Conservation (phyloP, 2,329 filamentous ascomycete genomes). For the Diaporthe eres region DNA sequence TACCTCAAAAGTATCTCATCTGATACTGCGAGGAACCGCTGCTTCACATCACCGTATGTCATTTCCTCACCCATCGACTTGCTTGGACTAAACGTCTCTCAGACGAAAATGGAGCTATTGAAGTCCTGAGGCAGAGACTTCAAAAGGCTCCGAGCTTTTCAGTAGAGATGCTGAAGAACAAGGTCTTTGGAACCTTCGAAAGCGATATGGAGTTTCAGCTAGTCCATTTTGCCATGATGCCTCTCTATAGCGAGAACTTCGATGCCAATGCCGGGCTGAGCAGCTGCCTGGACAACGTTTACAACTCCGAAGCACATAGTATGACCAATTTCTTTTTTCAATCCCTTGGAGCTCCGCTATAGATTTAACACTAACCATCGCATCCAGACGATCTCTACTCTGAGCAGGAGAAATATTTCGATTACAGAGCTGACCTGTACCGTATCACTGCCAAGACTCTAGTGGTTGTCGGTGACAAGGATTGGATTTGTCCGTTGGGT, state of each 20-base stretch:
- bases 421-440: conserved; percentile 51
- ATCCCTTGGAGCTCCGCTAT: too few species aligned
- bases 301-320: conserved; percentile 55
- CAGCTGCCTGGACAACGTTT: conserved; percentile 49
- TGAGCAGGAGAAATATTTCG: conserved; percentile 54
- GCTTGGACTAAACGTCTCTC: background rate
- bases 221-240: conserved; percentile 54
- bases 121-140: conserved; percentile 50
- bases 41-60: conserved; percentile 53
- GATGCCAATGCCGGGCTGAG: conserved; percentile 51
- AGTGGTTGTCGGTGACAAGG: conserved; percentile 54
- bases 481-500: conserved; percentile 58
- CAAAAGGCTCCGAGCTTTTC: conserved; percentile 53
- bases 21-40: conserved; percentile 55
- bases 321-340: conserved; percentile 28
- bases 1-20: conserved; percentile 48
- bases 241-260: conserved; percentile 54
- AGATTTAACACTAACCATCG: background rate
- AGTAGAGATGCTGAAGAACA: conserved; percentile 53
- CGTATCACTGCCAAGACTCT: conserved; percentile 52
- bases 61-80: background rate
- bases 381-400: conserved; percentile 53
- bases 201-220: conserved; percentile 56
- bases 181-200: conserved; percentile 55
- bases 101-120: conserved; percentile 54